Percentiles rank a stretch among this genome's conserved stretches.
phyloP scores from a whole-genome alignment of 2,329 filamentous ascomycete species.

The Beauveria varroae region DNA sequence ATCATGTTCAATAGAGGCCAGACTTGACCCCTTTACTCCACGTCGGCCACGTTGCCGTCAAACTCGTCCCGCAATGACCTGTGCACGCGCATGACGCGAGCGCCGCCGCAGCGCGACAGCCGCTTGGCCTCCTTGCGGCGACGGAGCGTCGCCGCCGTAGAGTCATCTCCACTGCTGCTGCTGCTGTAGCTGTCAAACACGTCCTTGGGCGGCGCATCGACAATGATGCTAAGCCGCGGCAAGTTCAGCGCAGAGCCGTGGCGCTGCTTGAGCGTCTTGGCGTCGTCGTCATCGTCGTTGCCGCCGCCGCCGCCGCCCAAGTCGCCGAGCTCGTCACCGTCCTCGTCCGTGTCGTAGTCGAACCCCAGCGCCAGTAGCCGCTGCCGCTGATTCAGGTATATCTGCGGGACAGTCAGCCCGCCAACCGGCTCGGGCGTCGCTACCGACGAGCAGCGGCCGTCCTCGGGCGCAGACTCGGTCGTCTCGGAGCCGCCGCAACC shows the following conservation, averaged over 20 bases:
- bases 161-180: background rate
- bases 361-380: slow-evolving; percentile 10
- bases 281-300: background rate
- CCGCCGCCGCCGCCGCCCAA: background rate
- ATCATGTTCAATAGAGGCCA: background rate
- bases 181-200: no score
- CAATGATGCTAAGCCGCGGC: background rate
- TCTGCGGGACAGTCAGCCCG: background rate
- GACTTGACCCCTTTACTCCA: background rate
- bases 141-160: background rate
- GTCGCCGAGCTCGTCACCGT: background rate
- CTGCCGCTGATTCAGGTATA: slow-evolving; percentile 8
- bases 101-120: slow-evolving; percentile 7
- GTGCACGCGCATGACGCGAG: background rate
- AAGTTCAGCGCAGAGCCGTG: background rate
- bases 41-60: slow-evolving; percentile 8
- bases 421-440: background rate
- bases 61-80: background rate
- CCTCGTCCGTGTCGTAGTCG: slow-evolving; percentile 11
- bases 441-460: background rate
- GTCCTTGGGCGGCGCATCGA: background rate
- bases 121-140: slow-evolving; percentile 16
- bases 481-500: background rate
- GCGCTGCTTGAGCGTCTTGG: background rate
- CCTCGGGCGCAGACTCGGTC: background rate